These are phyloP conservation scores for Leptomonas pyrrhocoris DNA, from an alignment of 208 protist genomes.

Conservation along the genomic window DNA sequence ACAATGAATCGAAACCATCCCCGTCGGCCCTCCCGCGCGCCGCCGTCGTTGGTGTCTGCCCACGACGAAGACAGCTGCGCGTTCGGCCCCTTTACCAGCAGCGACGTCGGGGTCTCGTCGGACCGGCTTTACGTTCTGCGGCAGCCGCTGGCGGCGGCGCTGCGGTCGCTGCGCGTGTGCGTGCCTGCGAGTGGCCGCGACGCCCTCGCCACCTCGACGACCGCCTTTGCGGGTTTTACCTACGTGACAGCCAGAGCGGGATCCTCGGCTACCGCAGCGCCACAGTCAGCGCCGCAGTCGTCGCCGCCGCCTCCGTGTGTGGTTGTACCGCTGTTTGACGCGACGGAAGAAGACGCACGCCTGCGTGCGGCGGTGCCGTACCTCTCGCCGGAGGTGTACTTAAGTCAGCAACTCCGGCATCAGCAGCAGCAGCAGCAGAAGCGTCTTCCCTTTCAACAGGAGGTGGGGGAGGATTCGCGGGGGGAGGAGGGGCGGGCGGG, in stretches of 20 bases:
- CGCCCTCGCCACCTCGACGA: conserved; percentile 21
- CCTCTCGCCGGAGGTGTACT: conserved; percentile 66
- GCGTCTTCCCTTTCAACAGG: neutral
- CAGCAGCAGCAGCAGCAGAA: conserved; percentile 2
- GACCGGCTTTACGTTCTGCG: conserved; percentile 49
- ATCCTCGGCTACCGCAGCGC: neutral
- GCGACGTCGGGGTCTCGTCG: conserved; percentile 50
- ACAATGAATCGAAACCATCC: too few species aligned
- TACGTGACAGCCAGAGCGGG: conserved; percentile 24
- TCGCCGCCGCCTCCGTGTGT: neutral
- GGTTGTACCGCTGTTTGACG: conserved; percentile 62
- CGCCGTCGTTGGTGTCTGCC: neutral
- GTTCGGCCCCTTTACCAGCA: conserved; percentile 71
- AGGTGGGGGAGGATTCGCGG: too few species aligned
- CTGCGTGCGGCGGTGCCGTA: conserved; percentile 57
- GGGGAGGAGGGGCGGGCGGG: neutral
- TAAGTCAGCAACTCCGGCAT: conserved; percentile 14
- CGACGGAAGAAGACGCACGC: conserved; percentile 33
- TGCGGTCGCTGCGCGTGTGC: conserved; percentile 53
- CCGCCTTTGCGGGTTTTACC: conserved; percentile 21
- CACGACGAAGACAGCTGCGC: conserved; percentile 58
- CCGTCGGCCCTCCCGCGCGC: neutral
- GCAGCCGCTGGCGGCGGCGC: conserved; percentile 47
- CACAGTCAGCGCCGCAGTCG: neutral
- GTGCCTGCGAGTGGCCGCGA: conserved; percentile 13